phyloP scores from a whole-genome alignment of 768 basidiomycete species.

The Suillus cothurnatus region DNA sequence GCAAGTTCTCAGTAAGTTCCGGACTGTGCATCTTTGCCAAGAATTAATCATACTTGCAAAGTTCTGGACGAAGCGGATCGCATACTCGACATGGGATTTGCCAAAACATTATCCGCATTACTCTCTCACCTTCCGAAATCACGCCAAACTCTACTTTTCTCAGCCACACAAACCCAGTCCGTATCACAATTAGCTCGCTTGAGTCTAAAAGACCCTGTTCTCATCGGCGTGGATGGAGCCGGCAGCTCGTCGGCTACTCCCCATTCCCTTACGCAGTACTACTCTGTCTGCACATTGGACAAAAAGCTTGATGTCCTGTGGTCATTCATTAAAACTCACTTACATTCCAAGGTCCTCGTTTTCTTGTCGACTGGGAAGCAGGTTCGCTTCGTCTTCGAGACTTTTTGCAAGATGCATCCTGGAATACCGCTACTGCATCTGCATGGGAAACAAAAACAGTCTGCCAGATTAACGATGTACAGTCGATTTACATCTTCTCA shows the following conservation, averaged over 20 bases:
- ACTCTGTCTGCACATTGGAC: slow-evolving; percentile 80
- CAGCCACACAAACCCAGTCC: slow-evolving; percentile 93
- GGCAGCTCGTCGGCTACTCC: slow-evolving; percentile 59
- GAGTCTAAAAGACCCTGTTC: slow-evolving; percentile 79
- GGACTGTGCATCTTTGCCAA: background rate
- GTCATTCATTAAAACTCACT: slow-evolving; percentile 93
- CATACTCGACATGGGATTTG: slow-evolving; percentile 95
- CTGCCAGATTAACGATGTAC: slow-evolving; percentile 83
- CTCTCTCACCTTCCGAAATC: slow-evolving; percentile 89
- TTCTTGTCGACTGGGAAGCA: slow-evolving; percentile 97
- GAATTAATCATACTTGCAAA: slow-evolving; percentile 27
- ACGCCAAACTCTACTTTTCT: slow-evolving; percentile 95
- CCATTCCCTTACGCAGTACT: slow-evolving; percentile 83
- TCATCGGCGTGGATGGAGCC: slow-evolving; percentile 62
- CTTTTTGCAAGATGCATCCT: slow-evolving; percentile 94
- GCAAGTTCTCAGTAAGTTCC: slow-evolving; percentile 79
- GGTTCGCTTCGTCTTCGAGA: slow-evolving; percentile 95
- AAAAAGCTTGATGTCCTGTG: slow-evolving; percentile 89
- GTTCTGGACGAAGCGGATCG: slow-evolving; percentile 98
- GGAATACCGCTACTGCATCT: slow-evolving; percentile 91
- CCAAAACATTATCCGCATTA: slow-evolving; percentile 85
- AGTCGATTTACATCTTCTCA: slow-evolving; percentile 79
- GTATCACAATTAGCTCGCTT: slow-evolving; percentile 88
- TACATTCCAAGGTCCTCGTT: slow-evolving; percentile 88
- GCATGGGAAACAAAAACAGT: slow-evolving; percentile 96